Evolutionary conservation across 2,329 filamentous ascomycete species (phyloP).

Genomic region (Lomentospora prolificans): DNA sequence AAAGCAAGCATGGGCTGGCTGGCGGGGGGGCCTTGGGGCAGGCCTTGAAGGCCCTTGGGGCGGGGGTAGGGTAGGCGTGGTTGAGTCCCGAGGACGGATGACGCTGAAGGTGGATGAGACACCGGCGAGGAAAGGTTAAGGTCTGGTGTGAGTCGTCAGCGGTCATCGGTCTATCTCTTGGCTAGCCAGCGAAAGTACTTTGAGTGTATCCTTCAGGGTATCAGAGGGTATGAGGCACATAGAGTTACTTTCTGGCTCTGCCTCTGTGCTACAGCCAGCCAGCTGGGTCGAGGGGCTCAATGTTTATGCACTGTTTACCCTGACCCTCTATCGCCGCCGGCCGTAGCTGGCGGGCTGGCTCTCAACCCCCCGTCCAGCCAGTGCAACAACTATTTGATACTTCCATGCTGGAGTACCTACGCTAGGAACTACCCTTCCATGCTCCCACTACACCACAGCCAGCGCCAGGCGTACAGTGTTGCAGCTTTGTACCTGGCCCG

Average conservation of each 20-base stretch:
- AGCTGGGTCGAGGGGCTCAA: not conserved
- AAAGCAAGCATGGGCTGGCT: not conserved
- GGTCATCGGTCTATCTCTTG: not conserved
- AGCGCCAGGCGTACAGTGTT: too few species aligned
- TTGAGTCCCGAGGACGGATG: conserved; percentile 2
- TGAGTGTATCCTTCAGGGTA: not conserved
- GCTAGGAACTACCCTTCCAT: too few species aligned
- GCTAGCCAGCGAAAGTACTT: not conserved
- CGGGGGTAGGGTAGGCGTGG: not conserved
- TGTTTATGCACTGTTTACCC: not conserved
- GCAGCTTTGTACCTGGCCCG: not conserved
- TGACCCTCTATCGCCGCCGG: not conserved
- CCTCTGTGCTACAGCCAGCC: not conserved
- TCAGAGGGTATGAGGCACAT: not conserved
- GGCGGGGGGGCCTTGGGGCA: too few species aligned
- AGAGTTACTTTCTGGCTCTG: not conserved
- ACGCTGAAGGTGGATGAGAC: conserved; percentile 7
- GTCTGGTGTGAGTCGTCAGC: conserved; percentile 1
- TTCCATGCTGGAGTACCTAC: too few species aligned
- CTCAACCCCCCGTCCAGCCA: too few species aligned
- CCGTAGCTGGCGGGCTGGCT: too few species aligned
- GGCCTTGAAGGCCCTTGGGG: not conserved
- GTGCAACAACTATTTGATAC: too few species aligned
- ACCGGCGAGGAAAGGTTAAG: conserved; percentile 1
- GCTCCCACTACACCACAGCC: too few species aligned